These are phyloP conservation scores for Parastagonospora nodorum DNA, from an alignment of 2,329 filamentous ascomycete species.

Conservation along the genomic window DNA sequence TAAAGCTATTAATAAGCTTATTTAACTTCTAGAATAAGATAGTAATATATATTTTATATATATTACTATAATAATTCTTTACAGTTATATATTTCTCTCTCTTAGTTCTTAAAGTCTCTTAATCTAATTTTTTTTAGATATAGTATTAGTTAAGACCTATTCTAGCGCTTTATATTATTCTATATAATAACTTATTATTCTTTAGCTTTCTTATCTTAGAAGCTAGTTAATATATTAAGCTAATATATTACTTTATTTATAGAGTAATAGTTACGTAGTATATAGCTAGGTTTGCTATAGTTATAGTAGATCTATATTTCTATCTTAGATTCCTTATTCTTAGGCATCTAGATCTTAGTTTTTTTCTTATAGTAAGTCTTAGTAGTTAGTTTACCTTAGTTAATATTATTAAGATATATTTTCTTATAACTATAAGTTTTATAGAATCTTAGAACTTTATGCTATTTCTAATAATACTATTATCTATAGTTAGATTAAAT, in stretches of 20 bases:
- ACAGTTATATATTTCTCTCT: no score
- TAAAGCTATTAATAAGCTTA: no score
- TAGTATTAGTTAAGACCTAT: neutral
- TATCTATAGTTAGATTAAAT: neutral
- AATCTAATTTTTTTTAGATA: neutral
- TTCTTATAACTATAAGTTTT: neutral
- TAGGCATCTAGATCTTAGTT: neutral
- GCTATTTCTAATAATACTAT: neutral
- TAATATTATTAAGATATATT: neutral
- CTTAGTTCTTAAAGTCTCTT: neutral
- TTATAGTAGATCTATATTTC: no score
- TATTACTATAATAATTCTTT: no score
- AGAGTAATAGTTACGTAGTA: neutral
- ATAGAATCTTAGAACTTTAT: neutral
- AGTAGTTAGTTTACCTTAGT: neutral
- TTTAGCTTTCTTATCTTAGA: neutral
- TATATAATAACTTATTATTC: neutral
- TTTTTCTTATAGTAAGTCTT: constrained; percentile 1
- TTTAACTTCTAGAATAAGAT: no score
- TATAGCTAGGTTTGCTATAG: neutral
- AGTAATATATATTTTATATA: no score
- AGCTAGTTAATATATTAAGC: neutral
- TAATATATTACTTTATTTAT: constrained; percentile 2
- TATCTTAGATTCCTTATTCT: no score
- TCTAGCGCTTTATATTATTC: neutral